Evolutionary conservation across 257 asterid genomes (phyloP).

Genomic region (Solanum lignicaule): DNA sequence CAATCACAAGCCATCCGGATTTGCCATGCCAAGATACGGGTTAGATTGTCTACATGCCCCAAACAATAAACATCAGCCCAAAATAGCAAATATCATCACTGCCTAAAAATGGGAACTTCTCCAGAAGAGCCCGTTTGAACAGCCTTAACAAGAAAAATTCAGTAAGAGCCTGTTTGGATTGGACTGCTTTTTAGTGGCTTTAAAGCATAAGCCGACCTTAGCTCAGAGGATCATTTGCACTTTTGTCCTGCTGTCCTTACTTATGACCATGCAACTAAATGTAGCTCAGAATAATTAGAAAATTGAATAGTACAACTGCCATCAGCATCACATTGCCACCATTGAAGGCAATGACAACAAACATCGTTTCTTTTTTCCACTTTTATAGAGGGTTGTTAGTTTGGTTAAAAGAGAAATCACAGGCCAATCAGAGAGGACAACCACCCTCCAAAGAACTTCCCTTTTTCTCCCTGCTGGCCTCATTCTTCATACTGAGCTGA

Average conservation of each 20-base stretch:
- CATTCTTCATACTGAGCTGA: not conserved
- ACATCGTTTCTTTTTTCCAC: not conserved
- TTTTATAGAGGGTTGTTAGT: not conserved
- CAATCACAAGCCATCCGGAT: not conserved
- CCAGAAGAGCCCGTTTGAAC: not conserved
- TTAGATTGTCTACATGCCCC: not conserved
- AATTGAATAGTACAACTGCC: not conserved
- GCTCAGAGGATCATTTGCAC: not conserved
- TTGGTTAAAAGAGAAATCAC: not conserved
- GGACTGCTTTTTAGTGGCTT: not conserved
- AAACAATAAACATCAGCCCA: not conserved
- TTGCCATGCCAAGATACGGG: not conserved
- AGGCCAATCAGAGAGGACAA: not conserved
- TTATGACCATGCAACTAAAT: not conserved
- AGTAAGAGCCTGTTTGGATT: not conserved
- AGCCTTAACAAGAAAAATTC: not conserved
- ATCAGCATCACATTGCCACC: not conserved
- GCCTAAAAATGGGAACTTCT: not conserved
- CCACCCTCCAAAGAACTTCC: not conserved
- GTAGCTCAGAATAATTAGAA: not conserved
- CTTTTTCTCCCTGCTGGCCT: not conserved
- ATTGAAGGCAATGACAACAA: not conserved
- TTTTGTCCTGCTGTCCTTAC: not conserved
- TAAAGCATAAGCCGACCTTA: not conserved
- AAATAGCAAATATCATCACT: not conserved